Base-by-base conservation (phyloP, 1,284 basidiomycete genomes). In the Cryptococcus sp. region DNA sequence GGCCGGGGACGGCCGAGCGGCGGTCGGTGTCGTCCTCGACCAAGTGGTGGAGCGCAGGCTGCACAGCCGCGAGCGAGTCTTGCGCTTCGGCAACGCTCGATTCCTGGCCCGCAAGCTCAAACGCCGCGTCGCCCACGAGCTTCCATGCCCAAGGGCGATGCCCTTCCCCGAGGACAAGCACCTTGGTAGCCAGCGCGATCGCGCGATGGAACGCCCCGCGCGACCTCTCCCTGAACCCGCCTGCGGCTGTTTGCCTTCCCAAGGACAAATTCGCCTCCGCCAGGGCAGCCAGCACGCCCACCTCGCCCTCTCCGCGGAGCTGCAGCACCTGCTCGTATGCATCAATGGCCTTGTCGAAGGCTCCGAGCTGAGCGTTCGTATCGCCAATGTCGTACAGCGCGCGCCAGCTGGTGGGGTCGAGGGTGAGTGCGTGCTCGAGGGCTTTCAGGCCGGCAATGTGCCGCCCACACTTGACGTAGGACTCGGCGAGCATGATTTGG, bases 401-500 rank as follows among this genome's bases (percentile, higher is more conserved):
- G 65, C 91, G 82, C 96, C 96, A 98, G 60, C 89, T 87, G 16
- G 82, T 74, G 1, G 86, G 82, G 35, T 79, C 77, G 50, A 95
- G 81, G 60, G 87, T 83, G 12, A 84, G 82, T 0, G 90, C 90
- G 52, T 83, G 86, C 12, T 82, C 79, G 35, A 98, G 84, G 1
- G 93, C 88, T 74, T 96, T 98, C 58, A 97, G 79, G 1, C 92
- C 90, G 2, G 96, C 95, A 12, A 85, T 85, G 63, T 93, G 89
- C 35, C 91, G 84, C 7, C 95, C 94, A 13, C 89, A 87, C 67
- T 84, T 87, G 60, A 85, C 85, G 66, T 98, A 98, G 0, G 91
- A 89, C 73, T 97, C 92, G 4, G 95, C 95, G 0, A 99, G 82
- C 55, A 90, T 85, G 18, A 93, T 80, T 95, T 94, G 98, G 23